Base-by-base conservation (phyloP, 2,329 filamentous ascomycete species). In the Scopulariopsis brevicaulis region DNA sequence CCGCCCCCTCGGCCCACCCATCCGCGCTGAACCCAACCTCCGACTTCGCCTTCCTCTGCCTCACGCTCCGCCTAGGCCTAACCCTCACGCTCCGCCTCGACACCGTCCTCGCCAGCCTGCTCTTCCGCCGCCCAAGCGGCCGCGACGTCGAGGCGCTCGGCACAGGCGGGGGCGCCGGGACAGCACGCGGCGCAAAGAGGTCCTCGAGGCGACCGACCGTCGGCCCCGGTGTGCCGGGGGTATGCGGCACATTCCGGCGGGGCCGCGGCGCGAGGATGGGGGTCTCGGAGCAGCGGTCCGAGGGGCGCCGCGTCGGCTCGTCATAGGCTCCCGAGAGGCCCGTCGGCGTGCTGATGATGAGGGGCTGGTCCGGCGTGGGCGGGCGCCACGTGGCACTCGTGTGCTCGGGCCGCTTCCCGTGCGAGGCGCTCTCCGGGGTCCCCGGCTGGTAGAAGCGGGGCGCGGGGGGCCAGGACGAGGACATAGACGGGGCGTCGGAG, bases 261-360 rank as follows among this genome's bases (percentile, higher is more conserved):
- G 78, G 76, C 4, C 83, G 71, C 0, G 81, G 81, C 0, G 80
- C 77, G 24, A 81, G 65, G 51, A 84, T 74, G 1, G 75, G 73
- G 1, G 75, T 72, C 43, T 78, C 77, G 2, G 66, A 65, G 20
- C 67, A 66, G 14, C 64, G 66, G 15, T 65, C 64, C n/a, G 69
- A 68, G 20, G 64, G 64, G 8, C 54, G 28, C 32, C 34, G 10
- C 34, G 64, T 64, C 1, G 77, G 75, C 1, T 69, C 64, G 59
- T 83, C 80, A 61, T 76, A 81, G 1, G 76, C 78, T 2, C 81
- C 81, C 0, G 74, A 70, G 10, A 83, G 73, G 18, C 81, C 81
- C 11, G 70, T 74, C 1, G 81, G 81, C 3, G 81, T 84, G 66
- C 81, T 84, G 66, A 84, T 83, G 57, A 84, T 84, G 28, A 84